A percentile compares a stretch with the other conserved stretches of the same genome.
Evolutionary conservation across 179 eudicot genomes (phyloP).

Genomic region (Actinidia chinensis): DNA sequence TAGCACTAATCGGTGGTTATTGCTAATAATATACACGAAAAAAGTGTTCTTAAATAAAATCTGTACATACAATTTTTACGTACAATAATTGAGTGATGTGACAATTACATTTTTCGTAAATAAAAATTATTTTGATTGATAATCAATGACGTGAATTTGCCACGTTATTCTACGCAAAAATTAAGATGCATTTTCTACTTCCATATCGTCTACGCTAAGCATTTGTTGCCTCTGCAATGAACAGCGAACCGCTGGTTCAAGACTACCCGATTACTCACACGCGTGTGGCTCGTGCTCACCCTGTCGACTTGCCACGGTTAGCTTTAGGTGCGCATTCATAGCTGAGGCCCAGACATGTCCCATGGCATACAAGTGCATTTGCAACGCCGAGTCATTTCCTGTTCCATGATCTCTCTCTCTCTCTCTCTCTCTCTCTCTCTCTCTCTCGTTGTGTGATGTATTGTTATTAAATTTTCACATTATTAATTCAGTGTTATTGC

Average conservation of each 20-base stretch:
- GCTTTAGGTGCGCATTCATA: conserved; percentile 51
- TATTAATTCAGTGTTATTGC: neutral
- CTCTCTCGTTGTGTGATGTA: too few species aligned
- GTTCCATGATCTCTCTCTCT: conserved; percentile 42
- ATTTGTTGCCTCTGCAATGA: too few species aligned
- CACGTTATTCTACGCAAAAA: too few species aligned
- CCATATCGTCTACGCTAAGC: conserved; percentile 14
- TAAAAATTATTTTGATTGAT: too few species aligned
- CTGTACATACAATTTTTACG: too few species aligned
- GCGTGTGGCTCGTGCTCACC: conserved; percentile 76
- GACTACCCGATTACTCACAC: conserved; percentile 61
- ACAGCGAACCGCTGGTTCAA: conserved; percentile 65
- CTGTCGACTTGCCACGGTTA: conserved; percentile 64
- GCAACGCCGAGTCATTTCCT: conserved; percentile 62
- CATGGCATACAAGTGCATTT: conserved; percentile 73
- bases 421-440: neutral
- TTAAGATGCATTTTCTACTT: too few species aligned
- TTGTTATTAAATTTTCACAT: neutral
- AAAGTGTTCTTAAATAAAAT: too few species aligned
- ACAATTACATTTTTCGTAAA: too few species aligned
- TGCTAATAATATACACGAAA: too few species aligned
- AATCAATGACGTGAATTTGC: too few species aligned
- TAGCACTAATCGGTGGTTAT: too few species aligned
- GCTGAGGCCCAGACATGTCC: conserved; percentile 78
- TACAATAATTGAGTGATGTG: too few species aligned